A percentile compares a stretch with the other conserved stretches of the same genome.
Conservation (phyloP, 2,329 filamentous ascomycete species). For the Ceratocystis cacaofunesta region DNA sequence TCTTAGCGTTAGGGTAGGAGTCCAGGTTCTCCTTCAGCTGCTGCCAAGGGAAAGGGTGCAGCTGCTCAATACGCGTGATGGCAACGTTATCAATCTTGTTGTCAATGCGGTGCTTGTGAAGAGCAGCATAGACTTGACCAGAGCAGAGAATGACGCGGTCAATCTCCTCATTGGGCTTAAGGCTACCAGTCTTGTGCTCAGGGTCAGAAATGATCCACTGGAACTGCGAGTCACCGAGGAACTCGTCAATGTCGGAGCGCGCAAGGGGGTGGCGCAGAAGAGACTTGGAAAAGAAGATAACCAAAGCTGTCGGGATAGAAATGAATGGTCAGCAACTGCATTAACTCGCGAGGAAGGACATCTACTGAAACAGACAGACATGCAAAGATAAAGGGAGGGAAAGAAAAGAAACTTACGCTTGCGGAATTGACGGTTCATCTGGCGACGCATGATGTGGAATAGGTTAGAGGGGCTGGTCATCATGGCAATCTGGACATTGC, state of each 20-base stretch:
- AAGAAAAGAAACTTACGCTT: slow-evolving; percentile 56
- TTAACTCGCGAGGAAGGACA: not conserved
- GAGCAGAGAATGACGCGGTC: slow-evolving; percentile 89
- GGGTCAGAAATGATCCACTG: slow-evolving; percentile 90
- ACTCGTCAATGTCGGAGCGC: slow-evolving; percentile 79
- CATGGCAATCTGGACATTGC: slow-evolving; percentile 97
- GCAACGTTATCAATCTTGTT: slow-evolving; percentile 81
- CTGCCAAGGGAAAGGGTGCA: slow-evolving; percentile 98
- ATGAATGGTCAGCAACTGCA: slow-evolving; percentile 19
- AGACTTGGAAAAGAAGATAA: slow-evolving; percentile 98
- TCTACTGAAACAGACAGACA: not conserved
- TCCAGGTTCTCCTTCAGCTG: slow-evolving; percentile 94
- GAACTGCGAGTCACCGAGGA: slow-evolving; percentile 84
- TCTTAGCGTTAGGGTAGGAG: slow-evolving; percentile 92
- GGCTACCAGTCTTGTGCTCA: slow-evolving; percentile 58
- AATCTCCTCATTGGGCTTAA: slow-evolving; percentile 71
- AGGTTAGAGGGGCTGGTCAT: slow-evolving; percentile 92
- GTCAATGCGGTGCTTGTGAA: slow-evolving; percentile 79
- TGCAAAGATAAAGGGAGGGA: slow-evolving; percentile 2
- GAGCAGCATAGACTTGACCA: slow-evolving; percentile 82
- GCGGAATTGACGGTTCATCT: slow-evolving; percentile 98
- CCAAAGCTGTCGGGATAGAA: slow-evolving; percentile 46
- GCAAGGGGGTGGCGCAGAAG: slow-evolving; percentile 87
- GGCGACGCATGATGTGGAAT: slow-evolving; percentile 90
- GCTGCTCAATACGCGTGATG: slow-evolving; percentile 89